Conservation (phyloP, 2,329 filamentous ascomycete species). For the Hysterium pulicare region DNA sequence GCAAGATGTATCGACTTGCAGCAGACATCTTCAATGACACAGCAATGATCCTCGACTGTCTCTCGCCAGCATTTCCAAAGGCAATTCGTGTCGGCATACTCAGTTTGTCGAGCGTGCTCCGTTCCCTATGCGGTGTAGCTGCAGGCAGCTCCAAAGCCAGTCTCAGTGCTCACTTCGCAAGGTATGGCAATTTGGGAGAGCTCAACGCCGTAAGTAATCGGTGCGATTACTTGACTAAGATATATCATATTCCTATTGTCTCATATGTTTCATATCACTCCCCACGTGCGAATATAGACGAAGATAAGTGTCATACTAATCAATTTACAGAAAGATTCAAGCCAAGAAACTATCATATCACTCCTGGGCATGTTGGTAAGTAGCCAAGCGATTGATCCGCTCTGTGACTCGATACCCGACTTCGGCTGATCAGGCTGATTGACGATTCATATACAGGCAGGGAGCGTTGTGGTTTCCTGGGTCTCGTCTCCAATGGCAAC, state of each 20-base stretch:
- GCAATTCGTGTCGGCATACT: constrained; percentile 55
- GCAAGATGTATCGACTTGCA: constrained; percentile 82
- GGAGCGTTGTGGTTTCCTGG: constrained; percentile 74
- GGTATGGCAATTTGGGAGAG: constrained; percentile 81
- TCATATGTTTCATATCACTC: background rate
- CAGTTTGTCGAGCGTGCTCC: constrained; percentile 58
- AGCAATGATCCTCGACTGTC: constrained; percentile 79
- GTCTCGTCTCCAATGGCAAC: constrained; percentile 70
- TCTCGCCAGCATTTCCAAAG: constrained; percentile 70
- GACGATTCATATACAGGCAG: constrained; percentile 47
- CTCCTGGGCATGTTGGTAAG: constrained; percentile 76
- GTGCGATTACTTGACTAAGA: constrained; percentile 1
- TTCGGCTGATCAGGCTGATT: constrained; percentile 14
- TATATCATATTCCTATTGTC: constrained; percentile 34
- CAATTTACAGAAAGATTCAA: constrained; percentile 69
- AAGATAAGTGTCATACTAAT: constrained; percentile 19
- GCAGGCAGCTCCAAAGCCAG: constrained; percentile 88
- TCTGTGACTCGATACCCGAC: constrained; percentile 4
- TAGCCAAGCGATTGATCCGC: constrained; percentile 6
- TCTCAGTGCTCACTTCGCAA: constrained; percentile 87
- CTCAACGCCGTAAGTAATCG: constrained; percentile 68
- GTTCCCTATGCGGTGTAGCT: constrained; percentile 80
- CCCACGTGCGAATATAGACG: constrained; percentile 12
- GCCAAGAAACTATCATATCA: constrained; percentile 90
- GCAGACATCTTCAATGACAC: constrained; percentile 87